Evolutionary conservation across 83 land plant species (phyloP), one percentile per base, ranked within the genome.

Genomic region (Larix sibirica): DNA sequence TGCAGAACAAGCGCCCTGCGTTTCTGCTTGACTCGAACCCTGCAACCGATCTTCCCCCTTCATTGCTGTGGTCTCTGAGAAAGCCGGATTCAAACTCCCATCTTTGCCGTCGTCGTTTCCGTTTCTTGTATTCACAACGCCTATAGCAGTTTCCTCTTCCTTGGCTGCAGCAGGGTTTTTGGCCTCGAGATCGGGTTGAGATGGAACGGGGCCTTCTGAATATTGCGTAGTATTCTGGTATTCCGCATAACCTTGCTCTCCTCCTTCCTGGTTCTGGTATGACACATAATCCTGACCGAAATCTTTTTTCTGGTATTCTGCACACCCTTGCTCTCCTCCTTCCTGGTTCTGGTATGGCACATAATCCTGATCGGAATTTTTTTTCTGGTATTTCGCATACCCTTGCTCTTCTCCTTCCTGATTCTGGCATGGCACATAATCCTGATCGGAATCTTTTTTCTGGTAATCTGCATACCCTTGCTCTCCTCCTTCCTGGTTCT

Each of bases 1-100:
- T 74, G 77, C 77, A 14, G 77, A 74, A 23, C 77, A 47, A 13
- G 47, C 75, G 21, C 44, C 75, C n/a, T 70, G 75, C n/a, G 75
- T 70, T 70, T 70, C 75, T 0, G 75, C 75, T 70, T 6, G 75
- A n/a, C 75, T 42, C 17, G 77, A 74, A 74, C 54, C 54, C 58
- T 74, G 58, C 12, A 26, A 58, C 24, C 77, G 54, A 44, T 74
- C 20, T n/a, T 74, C 56, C 47, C 16, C 77, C 31, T 54, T 54
- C 58, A 54, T 54, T 3, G 58, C 58, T 54, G 14, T 12, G 13
- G 77, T 74, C 28, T 74, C 77, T 14, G 31, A 74, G 1, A 74
- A 74, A 74, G 23, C 77, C 6, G 28, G 77, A 74, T 74, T 44
- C 26, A 24, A 74, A n/a, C 77, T 74, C 40, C 56, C 77, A 7